Evolutionary conservation across 2,329 filamentous ascomycete species (phyloP), one percentile per base, ranked within the genome.

Genomic region (Teratosphaeria nubilosa): DNA sequence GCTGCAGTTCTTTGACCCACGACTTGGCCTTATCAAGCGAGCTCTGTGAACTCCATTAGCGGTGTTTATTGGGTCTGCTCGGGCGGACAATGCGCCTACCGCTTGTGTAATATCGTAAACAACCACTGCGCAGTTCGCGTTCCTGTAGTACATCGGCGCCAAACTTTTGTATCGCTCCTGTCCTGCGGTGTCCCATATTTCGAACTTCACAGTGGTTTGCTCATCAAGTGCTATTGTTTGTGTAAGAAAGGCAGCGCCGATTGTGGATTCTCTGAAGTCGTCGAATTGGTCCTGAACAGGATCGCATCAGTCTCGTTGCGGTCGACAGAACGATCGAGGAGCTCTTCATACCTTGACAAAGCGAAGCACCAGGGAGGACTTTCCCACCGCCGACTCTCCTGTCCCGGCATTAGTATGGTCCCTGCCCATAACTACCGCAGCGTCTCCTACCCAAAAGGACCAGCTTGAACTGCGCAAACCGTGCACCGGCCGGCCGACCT

Each of bases 61-160:
- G 27, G 27, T 30, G 5, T 30, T 30, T 30, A 30, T 30, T 30
- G 27, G 27, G 27, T 30, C 27, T 30, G 27, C 27, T 30, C 27
- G 27, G 27, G 27, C 27, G 27, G 27, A 30, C 7, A 32, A 27
- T 51, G 22, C 10, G 77, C 88, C 63, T 86, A 99, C 94, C 66
- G 94, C 90, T 83, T 99, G 94, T 71, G 94, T 99, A 72, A 99
- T 97, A 77, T 99, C 94, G 77, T 99, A 99, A 65, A 99, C 94
- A 54, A 99, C 92, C 32, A 99, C 92, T 59, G 95, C 94, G 78
- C 94, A 97, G 83, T 99, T 97, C 68, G 95, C 95, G 74, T 99
- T 99, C 69, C 95, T 82, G 79, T 99, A 99, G 81, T 99, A 99
- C 94, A 99, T 99, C 69, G 94, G 94, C 34, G 94, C 94, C 65